phyloP scores from a whole-genome alignment of 2,329 filamentous ascomycete genomes.

The Myrmaecium sp. region DNA sequence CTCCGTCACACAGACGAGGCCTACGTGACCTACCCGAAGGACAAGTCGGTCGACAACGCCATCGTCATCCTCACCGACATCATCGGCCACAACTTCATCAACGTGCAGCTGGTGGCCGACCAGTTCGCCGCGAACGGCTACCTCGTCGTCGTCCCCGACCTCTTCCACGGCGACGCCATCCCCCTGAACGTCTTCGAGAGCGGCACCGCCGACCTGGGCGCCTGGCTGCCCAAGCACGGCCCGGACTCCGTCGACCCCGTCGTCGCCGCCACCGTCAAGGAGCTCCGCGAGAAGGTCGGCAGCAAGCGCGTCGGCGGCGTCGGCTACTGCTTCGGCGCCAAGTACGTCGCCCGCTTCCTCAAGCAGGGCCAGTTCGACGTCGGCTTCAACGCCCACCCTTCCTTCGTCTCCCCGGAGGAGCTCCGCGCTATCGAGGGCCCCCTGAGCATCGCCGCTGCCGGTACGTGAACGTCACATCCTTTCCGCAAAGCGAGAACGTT shows the following conservation, averaged over 20 bases:
- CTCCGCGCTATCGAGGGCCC: conserved; percentile 39
- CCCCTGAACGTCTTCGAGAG: conserved; percentile 36
- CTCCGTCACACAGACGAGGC: conserved; percentile 26
- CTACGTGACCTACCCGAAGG: conserved; percentile 38
- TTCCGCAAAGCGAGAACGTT: no score
- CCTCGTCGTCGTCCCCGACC: conserved; percentile 49
- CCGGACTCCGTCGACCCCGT: conserved; percentile 34
- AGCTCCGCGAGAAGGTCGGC: conserved; percentile 32
- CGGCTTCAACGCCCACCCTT: conserved; percentile 62
- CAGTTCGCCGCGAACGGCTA: conserved; percentile 60
- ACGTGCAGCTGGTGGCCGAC: conserved; percentile 47
- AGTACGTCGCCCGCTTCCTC: conserved; percentile 46
- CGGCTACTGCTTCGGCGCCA: conserved; percentile 35
- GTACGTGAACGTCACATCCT: conserved; percentile 13
- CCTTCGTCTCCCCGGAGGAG: conserved; percentile 49
- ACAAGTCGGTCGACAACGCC: conserved; percentile 35
- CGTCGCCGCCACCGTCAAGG: conserved; percentile 28
- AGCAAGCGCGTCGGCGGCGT: conserved; percentile 29
- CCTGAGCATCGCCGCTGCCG: conserved; percentile 44
- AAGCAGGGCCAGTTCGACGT: conserved; percentile 43
- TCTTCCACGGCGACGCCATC: conserved; percentile 51
- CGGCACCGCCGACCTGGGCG: conserved; percentile 31
- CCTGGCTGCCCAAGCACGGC: conserved; percentile 31
- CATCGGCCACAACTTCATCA: conserved; percentile 38
- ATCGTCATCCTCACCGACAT: conserved; percentile 42